Evolutionary conservation across 2,329 filamentous ascomycete genomes (phyloP), one percentile per base, ranked within the genome.

Genomic region (Microcyclospora tardicrescens): DNA sequence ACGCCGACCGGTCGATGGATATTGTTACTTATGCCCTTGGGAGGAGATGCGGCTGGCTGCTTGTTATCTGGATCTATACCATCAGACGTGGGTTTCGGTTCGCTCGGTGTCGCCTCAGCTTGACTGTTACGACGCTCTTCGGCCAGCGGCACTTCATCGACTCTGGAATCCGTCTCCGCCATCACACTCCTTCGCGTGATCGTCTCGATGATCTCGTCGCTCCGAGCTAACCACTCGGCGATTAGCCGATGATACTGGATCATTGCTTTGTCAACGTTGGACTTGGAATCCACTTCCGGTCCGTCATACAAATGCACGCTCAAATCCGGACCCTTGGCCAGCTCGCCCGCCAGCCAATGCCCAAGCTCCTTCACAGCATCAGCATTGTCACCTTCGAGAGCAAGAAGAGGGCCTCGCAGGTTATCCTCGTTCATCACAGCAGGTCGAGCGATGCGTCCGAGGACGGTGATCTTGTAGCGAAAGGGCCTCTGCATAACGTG

Each of bases 401-500:
- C 81, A 44, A 96, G 79, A 29, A 95, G 73, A 0, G 82, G 75
- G 0, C 89, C 87, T n/a, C 86, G 74, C 1, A 47, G 43, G 6
- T 42, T 36, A 33, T 36, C 38, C 10, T 42, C 31, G 16, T 45
- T 43, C 10, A 6, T 67, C 64, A 48, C 51, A 11, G 84, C 65
- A 0, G 83, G 77, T 16, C 80, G 82, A 34, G 81, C 81, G 47
- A 95, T 84, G 44, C 77, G 78, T 12, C 76, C 70, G 28, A 96
- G 67, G 2, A 89, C 71, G 35, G 77, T 76, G 50, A 94, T 74
- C 60, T 93, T 94, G 47, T 77, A 77, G 33, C 77, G 61, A 51
- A 82, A 81, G 0, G 80, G 73, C 37, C 91, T 81, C 16, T 70
- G 75, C 77, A 83, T 84, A 43, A 87, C 75, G 64, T 81, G 79